A percentile compares a stretch with the other conserved stretches of the same genome.
These are phyloP conservation scores for Bipolaris cookei DNA, from an alignment of 2,329 filamentous ascomycete genomes.

Conservation along the genomic window DNA sequence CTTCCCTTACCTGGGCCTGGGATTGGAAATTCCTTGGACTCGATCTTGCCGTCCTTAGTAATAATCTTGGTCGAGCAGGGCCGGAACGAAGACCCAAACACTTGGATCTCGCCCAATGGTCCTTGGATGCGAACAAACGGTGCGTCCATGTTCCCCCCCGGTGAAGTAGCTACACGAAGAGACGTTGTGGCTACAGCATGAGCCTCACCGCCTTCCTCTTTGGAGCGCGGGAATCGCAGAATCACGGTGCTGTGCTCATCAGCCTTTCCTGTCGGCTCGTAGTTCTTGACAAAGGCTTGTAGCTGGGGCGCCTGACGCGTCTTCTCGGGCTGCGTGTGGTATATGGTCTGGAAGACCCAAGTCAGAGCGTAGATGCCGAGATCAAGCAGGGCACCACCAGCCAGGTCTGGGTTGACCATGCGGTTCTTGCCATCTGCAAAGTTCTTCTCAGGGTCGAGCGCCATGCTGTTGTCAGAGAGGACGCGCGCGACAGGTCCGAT, in stretches of 20 bases:
- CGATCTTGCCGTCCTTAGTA: constrained; percentile 55
- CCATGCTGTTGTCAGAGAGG: constrained; percentile 65
- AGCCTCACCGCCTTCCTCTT: constrained; percentile 59
- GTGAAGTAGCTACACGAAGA: constrained; percentile 59
- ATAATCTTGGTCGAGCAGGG: constrained; percentile 72
- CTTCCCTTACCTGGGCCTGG: constrained; percentile 57
- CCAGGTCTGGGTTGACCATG: constrained; percentile 83
- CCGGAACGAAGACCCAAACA: constrained; percentile 73
- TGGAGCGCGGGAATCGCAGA: constrained; percentile 71
- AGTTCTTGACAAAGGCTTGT: constrained; percentile 69
- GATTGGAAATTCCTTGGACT: constrained; percentile 55
- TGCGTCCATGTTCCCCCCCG: constrained; percentile 59
- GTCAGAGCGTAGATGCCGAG: constrained; percentile 88
- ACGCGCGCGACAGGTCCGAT: constrained; percentile 64
- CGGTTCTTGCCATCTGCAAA: constrained; percentile 63
- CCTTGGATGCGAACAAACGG: constrained; percentile 82
- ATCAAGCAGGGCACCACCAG: constrained; percentile 82
- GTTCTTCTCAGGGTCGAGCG: constrained; percentile 64
- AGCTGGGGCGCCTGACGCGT: constrained; percentile 73
- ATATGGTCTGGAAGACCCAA: constrained; percentile 89
- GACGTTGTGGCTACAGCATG: constrained; percentile 71
- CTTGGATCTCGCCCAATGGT: constrained; percentile 80
- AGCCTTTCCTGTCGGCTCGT: constrained; percentile 73
- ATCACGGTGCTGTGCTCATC: constrained; percentile 82
- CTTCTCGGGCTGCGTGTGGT: constrained; percentile 72